A percentile compares a stretch with the other conserved stretches of the same genome.
phyloP scores from a whole-genome alignment of 2,329 filamentous ascomycete species.

The Pleoardoris graminearum region DNA sequence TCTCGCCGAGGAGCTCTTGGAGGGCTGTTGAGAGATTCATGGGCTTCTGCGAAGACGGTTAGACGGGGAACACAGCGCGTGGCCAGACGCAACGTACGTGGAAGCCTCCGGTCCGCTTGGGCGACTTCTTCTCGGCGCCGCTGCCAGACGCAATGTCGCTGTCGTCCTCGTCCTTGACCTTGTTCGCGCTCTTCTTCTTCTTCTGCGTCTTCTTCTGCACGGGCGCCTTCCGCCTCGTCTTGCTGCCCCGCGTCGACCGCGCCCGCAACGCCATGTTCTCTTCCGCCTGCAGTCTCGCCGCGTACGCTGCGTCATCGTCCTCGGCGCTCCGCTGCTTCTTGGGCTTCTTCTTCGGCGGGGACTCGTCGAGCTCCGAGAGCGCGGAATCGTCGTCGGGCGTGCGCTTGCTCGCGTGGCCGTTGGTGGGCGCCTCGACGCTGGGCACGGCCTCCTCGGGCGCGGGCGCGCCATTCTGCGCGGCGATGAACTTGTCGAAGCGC shows the following conservation, averaged over 20 bases:
- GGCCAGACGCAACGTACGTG: constrained; percentile 60
- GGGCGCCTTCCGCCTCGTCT: constrained; percentile 58
- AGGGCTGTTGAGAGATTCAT: constrained; percentile 74
- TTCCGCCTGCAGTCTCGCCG: constrained; percentile 87
- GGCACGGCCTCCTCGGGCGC: constrained; percentile 44
- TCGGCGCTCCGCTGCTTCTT: constrained; percentile 69
- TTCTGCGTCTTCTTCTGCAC: constrained; percentile 68
- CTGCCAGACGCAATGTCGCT: constrained; percentile 71
- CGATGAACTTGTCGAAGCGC: constrained; percentile 55
- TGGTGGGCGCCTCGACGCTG: constrained; percentile 34
- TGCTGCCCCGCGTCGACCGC: constrained; percentile 76
- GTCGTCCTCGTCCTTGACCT: constrained; percentile 76
- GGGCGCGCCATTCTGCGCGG: constrained; percentile 31
- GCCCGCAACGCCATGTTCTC: constrained; percentile 72
- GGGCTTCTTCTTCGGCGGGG: constrained; percentile 56
- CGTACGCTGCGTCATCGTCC: constrained; percentile 84
- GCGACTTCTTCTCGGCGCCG: constrained; percentile 64
- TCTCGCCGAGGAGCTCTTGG: constrained; percentile 70
- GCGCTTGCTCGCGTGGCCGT: constrained; percentile 47
- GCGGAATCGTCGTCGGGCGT: constrained; percentile 47
- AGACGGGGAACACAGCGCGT: constrained; percentile 26
- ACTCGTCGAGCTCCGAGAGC: constrained; percentile 47
- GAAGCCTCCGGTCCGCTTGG: constrained; percentile 83
- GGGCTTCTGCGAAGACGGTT: constrained; percentile 59
- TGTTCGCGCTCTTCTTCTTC: constrained; percentile 74